Percentiles rank a stretch among this genome's conserved stretches.
Conservation (phyloP, 2,329 filamentous ascomycete species). For the Sarocladium brachiariae region DNA sequence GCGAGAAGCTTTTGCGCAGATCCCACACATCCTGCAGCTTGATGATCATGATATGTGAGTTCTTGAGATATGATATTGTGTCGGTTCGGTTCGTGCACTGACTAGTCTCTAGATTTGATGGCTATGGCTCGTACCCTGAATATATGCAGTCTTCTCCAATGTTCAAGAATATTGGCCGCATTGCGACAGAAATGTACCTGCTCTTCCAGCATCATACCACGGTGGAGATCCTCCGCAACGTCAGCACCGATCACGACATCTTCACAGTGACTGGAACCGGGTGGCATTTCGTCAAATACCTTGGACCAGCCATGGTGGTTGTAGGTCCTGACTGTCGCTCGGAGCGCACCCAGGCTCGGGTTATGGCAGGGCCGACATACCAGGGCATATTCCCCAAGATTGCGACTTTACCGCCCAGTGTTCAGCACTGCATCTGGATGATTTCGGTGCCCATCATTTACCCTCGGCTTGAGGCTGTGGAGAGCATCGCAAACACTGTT, state of each 20-base stretch:
- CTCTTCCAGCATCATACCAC: conserved; percentile 98
- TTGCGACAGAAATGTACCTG: conserved; percentile 96
- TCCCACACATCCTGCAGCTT: conserved; percentile 85
- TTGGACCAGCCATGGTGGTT: conserved; percentile 84
- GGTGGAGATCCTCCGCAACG: conserved; percentile 82
- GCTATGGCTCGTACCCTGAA: conserved; percentile 92
- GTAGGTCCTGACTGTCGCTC: conserved; percentile 88
- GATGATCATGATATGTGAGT: conserved; percentile 97
- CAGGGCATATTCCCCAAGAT: conserved; percentile 96
- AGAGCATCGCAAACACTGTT: conserved; percentile 84
- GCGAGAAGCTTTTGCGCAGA: conserved; percentile 93
- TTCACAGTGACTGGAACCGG: conserved; percentile 97
- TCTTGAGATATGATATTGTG: background rate
- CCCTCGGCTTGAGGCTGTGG: conserved; percentile 82
- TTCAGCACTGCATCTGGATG: conserved; percentile 98
- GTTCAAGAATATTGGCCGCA: conserved; percentile 95
- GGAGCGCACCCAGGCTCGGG: conserved; percentile 81
- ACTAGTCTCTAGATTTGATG: conserved; percentile 67
- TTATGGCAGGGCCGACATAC: conserved; percentile 93
- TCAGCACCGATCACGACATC: conserved; percentile 80
- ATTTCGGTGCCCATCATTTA: conserved; percentile 86
- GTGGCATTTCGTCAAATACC: conserved; percentile 97
- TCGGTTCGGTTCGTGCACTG: no score
- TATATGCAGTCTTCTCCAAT: conserved; percentile 98
- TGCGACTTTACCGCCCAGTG: conserved; percentile 78